Evolutionary conservation across 805 yeast genomes (phyloP).

Genomic region (Ogataea ganodermae): DNA sequence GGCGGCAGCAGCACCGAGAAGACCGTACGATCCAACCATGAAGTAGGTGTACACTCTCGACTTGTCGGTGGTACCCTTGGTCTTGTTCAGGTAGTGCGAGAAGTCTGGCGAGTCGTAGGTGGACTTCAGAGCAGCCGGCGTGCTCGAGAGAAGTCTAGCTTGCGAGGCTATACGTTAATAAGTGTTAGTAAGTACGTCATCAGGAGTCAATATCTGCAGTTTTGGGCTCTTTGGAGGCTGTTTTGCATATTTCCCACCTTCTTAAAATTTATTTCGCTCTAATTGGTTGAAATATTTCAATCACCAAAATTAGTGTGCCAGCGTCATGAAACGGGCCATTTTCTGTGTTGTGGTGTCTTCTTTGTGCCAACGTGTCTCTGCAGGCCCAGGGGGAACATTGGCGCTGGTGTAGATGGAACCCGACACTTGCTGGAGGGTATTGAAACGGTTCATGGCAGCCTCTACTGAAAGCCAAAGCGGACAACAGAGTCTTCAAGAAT

Average conservation of each 20-base stretch:
- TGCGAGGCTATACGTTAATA: constrained; percentile 25
- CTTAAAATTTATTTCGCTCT: constrained; percentile 18
- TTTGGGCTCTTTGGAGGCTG: neutral
- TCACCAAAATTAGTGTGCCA: neutral
- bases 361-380: too few relatives aligned
- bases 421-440: too few relatives aligned
- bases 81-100: constrained; percentile 72
- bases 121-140: constrained; percentile 59
- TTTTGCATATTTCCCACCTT: neutral
- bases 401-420: too few relatives aligned
- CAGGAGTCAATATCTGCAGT: neutral
- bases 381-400: too few relatives aligned
- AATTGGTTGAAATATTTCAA: constrained; percentile 12
- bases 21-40: constrained; percentile 95
- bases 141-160: constrained; percentile 52
- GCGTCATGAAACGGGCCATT: too few relatives aligned
- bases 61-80: constrained; percentile 65
- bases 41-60: constrained; percentile 90
- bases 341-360: too few relatives aligned
- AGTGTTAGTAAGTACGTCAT: constrained; percentile 15
- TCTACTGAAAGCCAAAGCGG: too few relatives aligned
- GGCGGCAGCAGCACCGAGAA: constrained; percentile 90
- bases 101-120: constrained; percentile 92
- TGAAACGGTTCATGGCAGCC: too few relatives aligned
- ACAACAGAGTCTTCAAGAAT: too few relatives aligned